phyloP scores from a whole-genome alignment of 176 grass and related monocot genomes.

The Ananas comosus region DNA sequence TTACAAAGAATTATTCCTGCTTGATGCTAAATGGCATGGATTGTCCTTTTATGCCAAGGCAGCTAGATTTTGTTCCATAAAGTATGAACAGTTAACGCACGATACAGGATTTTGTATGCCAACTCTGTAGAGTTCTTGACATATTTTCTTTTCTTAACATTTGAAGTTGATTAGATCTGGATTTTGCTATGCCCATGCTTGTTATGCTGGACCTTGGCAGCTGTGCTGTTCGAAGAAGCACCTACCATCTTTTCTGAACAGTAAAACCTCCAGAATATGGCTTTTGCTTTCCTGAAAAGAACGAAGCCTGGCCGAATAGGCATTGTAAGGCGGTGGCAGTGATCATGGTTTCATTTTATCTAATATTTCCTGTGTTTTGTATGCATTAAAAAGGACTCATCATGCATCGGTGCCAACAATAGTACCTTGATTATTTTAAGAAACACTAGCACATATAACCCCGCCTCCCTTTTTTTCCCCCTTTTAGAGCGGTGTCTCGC shows the following conservation, averaged over 20 bases:
- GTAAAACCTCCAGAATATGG: no score
- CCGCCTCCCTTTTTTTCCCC: slow-evolving; percentile 4
- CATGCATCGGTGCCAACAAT: background rate
- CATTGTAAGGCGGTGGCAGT: background rate
- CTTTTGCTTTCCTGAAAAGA: no score
- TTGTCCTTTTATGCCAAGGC: background rate
- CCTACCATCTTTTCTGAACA: no score
- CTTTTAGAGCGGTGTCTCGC: slow-evolving; percentile 38
- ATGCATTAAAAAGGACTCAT: background rate
- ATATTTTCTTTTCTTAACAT: background rate
- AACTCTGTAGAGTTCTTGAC: background rate
- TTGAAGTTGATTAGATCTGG: background rate
- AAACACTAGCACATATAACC: slow-evolving; percentile 7
- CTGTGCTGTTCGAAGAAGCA: no score
- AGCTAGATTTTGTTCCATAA: background rate
- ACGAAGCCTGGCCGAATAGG: no score
- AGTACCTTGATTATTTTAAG: background rate
- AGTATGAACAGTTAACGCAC: background rate
- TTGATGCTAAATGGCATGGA: no score
- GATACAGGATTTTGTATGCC: background rate
- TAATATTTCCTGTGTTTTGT: background rate
- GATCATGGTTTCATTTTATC: background rate
- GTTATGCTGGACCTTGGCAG: no score
- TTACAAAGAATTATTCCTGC: no score
- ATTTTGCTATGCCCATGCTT: background rate